phyloP scores from a whole-genome alignment of 2,329 filamentous ascomycete genomes.

The Penicillium olsonii region DNA sequence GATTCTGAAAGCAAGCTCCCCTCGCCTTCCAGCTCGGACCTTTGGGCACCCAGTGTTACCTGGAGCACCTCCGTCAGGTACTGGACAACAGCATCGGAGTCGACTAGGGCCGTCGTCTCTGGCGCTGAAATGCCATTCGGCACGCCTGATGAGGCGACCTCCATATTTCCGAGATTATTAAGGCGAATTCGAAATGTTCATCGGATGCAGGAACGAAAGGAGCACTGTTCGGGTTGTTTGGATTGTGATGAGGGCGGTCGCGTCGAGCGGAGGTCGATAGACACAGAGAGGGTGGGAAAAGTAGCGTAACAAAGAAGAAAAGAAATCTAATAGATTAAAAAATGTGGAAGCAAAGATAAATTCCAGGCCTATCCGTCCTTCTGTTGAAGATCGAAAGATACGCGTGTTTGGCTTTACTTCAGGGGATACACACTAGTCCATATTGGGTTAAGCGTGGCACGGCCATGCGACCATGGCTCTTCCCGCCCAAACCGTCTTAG shows the following conservation, averaged over 20 bases:
- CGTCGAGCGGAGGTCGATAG: conserved; percentile 12
- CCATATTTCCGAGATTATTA: conserved; percentile 36
- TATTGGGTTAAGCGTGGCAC: conserved; percentile 18
- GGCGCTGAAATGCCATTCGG: conserved; percentile 38
- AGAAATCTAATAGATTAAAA: conserved; percentile 21
- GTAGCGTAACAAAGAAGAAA: conserved; percentile 1
- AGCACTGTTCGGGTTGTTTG: conserved; percentile 12
- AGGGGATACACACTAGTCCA: conserved; percentile 23
- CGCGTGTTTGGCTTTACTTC: conserved; percentile 28
- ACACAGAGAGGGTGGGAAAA: background rate
- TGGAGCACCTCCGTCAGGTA: conserved; percentile 71
- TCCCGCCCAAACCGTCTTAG: conserved; percentile 8
- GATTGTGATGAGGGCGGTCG: conserved; percentile 21
- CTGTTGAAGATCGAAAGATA: conserved; percentile 17
- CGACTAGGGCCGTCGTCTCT: conserved; percentile 48
- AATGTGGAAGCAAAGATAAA: conserved; percentile 13
- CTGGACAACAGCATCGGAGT: conserved; percentile 70
- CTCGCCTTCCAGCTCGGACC: conserved; percentile 74
- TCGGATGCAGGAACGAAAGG: conserved; percentile 28
- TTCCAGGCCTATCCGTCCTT: conserved; percentile 7
- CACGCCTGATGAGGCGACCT: conserved; percentile 39
- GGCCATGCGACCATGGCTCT: conserved; percentile 21
- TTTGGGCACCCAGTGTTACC: conserved; percentile 72
- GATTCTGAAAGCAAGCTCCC: conserved; percentile 79
- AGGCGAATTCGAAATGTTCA: conserved; percentile 28